Base-by-base conservation (phyloP, 1,284 basidiomycete genomes). In the Papiliotrema terrestris region DNA sequence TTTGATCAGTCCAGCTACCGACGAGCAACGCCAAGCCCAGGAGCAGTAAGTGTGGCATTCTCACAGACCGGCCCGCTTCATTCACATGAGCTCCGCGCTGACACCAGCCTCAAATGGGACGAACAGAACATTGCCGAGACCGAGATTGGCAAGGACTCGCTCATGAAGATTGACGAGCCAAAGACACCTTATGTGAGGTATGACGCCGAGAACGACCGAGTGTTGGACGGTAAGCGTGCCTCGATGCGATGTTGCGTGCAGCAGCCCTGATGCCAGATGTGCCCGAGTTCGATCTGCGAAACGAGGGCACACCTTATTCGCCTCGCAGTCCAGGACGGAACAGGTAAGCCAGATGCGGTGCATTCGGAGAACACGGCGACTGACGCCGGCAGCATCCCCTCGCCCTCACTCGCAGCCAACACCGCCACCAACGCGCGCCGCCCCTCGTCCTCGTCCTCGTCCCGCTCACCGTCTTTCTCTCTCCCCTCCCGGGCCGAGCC, bases 91-190 rank as follows among this genome's bases (percentile, higher is more conserved):
- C 3, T 4, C 11, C 9, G 35, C 15, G 15, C 22, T 19, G 13
- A 37, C 8, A 6, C 17, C 61, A 84, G 83, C 66, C 72, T 94
- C 65, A 88, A 89, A 69, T 95, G 91, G 91, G 91, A 95, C 69
- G 91, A 95, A 72, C 87, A 85, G 72, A 95, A 94, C 69, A 81
- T 95, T 46, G 89, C 89, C 26, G 76, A 89, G 66, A 94, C 91
- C 0, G 91, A 95, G 76, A 86, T 91, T 63, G 85, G 88, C 80
- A 92, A 93, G 76, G 91, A 94, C 69, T 91, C 89, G 64, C 80
- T 91, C 69, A 95, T 94, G 91, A 95, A 93, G 84, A 95, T 95
- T 70, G 91, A 89, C 3, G 91, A 95, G 72, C 91, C 91, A 49
- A 95, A 95, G 83, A 95, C 91, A n/a, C 91, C 91, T 0, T 95